Evolutionary conservation across 1,284 basidiomycete genomes (phyloP).

Genomic region (Taiwanofungus camphoratus): DNA sequence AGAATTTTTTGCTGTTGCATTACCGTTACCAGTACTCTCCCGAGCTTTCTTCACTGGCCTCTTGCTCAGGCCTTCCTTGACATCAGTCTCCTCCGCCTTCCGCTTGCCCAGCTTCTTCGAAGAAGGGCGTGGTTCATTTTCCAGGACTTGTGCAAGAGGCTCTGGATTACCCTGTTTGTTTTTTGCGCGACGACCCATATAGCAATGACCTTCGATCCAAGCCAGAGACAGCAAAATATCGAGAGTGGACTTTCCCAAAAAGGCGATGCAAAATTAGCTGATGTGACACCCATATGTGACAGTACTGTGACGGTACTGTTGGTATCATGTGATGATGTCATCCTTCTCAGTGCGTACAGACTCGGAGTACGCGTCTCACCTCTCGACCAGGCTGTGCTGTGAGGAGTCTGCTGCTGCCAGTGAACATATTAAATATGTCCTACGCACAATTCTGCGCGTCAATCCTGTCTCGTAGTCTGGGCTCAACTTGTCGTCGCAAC

Average conservation of each 20-base stretch:
- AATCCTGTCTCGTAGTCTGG: not conserved
- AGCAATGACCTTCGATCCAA: too few species aligned
- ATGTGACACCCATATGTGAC: slow-evolving; percentile 3
- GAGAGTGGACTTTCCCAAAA: slow-evolving; percentile 15
- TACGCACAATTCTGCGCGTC: not conserved
- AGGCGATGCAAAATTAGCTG: slow-evolving; percentile 9
- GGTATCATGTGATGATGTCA: slow-evolving; percentile 8
- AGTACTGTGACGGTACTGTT: not conserved
- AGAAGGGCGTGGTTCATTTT: slow-evolving; percentile 28
- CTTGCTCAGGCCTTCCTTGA: slow-evolving; percentile 25
- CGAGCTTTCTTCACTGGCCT: slow-evolving; percentile 57
- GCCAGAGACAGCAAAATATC: too few species aligned
- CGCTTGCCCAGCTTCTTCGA: slow-evolving; percentile 66
- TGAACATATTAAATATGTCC: too few species aligned
- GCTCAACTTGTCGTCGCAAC: not conserved
- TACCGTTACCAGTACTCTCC: too few species aligned
- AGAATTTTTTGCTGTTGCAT: slow-evolving; percentile 13
- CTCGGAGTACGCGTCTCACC: too few species aligned
- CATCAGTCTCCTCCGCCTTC: slow-evolving; percentile 54
- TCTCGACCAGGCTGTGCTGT: too few species aligned
- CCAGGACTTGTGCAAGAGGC: slow-evolving; percentile 44
- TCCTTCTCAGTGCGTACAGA: too few species aligned
- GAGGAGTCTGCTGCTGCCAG: too few species aligned
- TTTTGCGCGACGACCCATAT: slow-evolving; percentile 91
- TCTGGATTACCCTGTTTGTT: slow-evolving; percentile 82